phyloP scores from a whole-genome alignment of 371 early-diverging fungal genomes.

The Mucor plumbeus region DNA sequence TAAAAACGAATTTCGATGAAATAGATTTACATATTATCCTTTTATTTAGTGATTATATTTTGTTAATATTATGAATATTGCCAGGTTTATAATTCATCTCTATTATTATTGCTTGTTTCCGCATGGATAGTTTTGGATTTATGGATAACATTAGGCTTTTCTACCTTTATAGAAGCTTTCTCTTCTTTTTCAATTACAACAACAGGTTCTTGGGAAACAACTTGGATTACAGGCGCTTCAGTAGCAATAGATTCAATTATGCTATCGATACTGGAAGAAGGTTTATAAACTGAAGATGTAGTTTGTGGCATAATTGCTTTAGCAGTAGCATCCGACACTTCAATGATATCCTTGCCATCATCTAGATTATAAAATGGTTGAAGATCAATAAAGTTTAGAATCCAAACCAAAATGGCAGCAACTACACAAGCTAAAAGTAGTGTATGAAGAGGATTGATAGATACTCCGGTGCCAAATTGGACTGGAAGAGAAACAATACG shows the following conservation, averaged over 20 bases:
- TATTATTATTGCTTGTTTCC: background rate
- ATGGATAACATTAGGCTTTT: background rate
- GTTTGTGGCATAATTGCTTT: background rate
- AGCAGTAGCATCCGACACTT: background rate
- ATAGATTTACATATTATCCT: background rate
- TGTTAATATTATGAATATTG: background rate
- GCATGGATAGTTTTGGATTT: background rate
- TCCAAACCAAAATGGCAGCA: slow-evolving; percentile 31
- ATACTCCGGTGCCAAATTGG: slow-evolving; percentile 41
- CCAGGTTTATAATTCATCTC: slow-evolving; percentile 14
- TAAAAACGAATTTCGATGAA: slow-evolving; percentile 1
- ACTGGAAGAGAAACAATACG: slow-evolving; percentile 60
- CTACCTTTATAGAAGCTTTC: background rate
- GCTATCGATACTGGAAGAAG: background rate
- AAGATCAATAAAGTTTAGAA: slow-evolving; percentile 18
- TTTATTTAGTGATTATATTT: background rate
- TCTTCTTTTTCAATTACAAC: background rate
- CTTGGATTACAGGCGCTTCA: background rate
- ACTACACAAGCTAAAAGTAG: slow-evolving; percentile 37
- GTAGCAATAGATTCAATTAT: background rate
- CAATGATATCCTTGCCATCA: background rate
- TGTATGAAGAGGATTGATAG: slow-evolving; percentile 45
- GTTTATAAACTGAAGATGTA: background rate
- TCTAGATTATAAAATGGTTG: slow-evolving; percentile 16
- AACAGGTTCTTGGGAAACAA: background rate